Base-by-base conservation (phyloP, 2,329 filamentous ascomycete species). In the Claviceps africana region DNA sequence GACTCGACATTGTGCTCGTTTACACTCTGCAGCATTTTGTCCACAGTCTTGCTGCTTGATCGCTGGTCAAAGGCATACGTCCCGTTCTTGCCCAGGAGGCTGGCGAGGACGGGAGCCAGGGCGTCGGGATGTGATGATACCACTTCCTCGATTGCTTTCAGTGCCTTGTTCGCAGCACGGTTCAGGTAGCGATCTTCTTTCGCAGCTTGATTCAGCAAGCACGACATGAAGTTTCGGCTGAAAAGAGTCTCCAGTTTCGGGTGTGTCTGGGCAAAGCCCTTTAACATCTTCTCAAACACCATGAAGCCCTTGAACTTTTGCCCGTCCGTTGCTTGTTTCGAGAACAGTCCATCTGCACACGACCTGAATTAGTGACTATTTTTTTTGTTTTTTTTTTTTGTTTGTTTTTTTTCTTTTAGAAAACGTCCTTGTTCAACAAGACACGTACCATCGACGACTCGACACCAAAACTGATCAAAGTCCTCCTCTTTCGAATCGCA, bases 221-320 rank as follows among this genome's bases (percentile, higher is more conserved):
- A 91, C 48, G 81, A 77, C 69, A 94, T 82, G 22, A 96, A 72
- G 60, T 95, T 95, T 56, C 83, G 81, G 60, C 86, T 89, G 64
- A 97, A 95, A 0, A 95, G 72, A 9, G 67, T 74, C 56, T 66
- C 74, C 50, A 71, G 78, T 59, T 75, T 77, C 53, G 58, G 50
- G 19, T 62, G 62, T 22, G 65, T 78, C 63, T 60, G 72, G 33
- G 73, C 70, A 9, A 77, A 67, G 3, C 71, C 70, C 45, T 76
- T 70, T 4, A 96, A 70, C 59, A 89, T 79, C 61, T 85, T 87
- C 60, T 85, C 82, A 61, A 96, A 88, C 2, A 97, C 78, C 61
- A 90, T 81, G 68, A 97, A 91, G 0, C 93, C 93, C 67, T 88
- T 89, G 61, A 88, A 88, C 67, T 96, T 97, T 52, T 94, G 85